These are phyloP conservation scores for Picea sitchensis DNA, from an alignment of 75 land plant genomes.

Conservation along the genomic window DNA sequence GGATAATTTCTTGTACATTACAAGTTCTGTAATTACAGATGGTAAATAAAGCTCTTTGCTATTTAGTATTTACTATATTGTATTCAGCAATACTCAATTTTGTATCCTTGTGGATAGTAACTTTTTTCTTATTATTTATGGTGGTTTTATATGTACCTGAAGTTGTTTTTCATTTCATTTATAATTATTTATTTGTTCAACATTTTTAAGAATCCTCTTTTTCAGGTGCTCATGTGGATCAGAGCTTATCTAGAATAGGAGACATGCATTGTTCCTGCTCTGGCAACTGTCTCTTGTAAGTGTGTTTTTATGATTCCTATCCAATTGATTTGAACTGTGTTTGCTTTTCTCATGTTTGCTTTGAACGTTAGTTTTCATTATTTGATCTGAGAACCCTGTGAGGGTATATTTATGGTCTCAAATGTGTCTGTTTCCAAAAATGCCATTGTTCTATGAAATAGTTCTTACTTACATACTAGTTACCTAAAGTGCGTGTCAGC, in stretches of 20 bases:
- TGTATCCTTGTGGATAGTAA: background rate
- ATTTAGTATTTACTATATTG: background rate
- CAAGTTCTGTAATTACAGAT: conserved; percentile 12
- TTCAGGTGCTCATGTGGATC: conserved; percentile 23
- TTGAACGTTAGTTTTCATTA: too few relatives aligned
- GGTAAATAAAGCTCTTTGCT: conserved; percentile 2
- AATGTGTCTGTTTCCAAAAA: too few relatives aligned
- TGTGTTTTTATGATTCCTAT: too few relatives aligned
- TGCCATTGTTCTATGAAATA: too few relatives aligned
- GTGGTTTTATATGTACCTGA: background rate
- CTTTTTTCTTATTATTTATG: background rate
- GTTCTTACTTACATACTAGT: too few relatives aligned
- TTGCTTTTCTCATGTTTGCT: too few relatives aligned
- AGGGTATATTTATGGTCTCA: too few relatives aligned
- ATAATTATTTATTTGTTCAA: background rate
- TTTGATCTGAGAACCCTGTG: too few relatives aligned
- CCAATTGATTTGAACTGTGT: too few relatives aligned
- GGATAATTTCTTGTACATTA: conserved; percentile 19
- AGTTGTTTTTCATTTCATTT: background rate
- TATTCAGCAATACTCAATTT: background rate
- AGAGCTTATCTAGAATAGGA: conserved; percentile 19
- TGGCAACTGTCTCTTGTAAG: conserved; percentile 16
- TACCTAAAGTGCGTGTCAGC: too few relatives aligned
- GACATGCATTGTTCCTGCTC: conserved; percentile 20
- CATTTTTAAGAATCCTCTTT: background rate